A percentile compares a stretch with the other conserved stretches of the same genome.
Conservation (phyloP, 306 rosid genomes). For the Dalbergia cochinchinensis region DNA sequence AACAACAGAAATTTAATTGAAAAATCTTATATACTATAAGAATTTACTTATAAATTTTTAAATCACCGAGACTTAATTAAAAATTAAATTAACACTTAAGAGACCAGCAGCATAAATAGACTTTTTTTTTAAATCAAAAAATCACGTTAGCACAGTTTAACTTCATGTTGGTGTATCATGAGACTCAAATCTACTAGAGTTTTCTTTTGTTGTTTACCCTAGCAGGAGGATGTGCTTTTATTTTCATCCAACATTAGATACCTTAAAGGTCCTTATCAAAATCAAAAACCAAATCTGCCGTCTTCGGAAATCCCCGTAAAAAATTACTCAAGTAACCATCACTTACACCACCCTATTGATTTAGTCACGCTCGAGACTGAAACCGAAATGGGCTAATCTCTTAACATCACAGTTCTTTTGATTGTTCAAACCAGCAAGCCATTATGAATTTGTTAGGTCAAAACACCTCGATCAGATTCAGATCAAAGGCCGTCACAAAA, state of each 20-base stretch:
- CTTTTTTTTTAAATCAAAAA: too few species aligned
- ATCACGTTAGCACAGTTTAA: too few species aligned
- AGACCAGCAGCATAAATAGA: too few species aligned
- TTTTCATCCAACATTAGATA: slow-evolving; percentile 37
- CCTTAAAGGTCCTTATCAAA: slow-evolving; percentile 43
- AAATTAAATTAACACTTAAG: too few species aligned
- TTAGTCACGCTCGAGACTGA: slow-evolving; percentile 19
- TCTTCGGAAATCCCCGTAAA: slow-evolving; percentile 4
- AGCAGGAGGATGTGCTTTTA: slow-evolving; percentile 2
- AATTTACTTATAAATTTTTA: too few species aligned
- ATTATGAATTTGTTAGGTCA: slow-evolving; percentile 19
- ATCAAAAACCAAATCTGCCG: slow-evolving; percentile 48
- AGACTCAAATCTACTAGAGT: slow-evolving; percentile 19
- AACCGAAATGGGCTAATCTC: slow-evolving; percentile 25
- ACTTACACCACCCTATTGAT: slow-evolving; percentile 27
- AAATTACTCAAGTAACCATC: slow-evolving; percentile 16
- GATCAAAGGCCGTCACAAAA: slow-evolving; percentile 24
- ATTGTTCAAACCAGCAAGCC: background rate
- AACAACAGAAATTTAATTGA: too few species aligned
- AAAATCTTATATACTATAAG: too few species aligned
- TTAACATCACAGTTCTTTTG: background rate
- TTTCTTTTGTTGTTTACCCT: slow-evolving; percentile 28
- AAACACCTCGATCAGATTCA: slow-evolving; percentile 39
- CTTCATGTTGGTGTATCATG: background rate
- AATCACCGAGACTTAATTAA: too few species aligned